A percentile compares a stretch with the other conserved stretches of the same genome.
These are phyloP conservation scores for Calonectria montana DNA, from an alignment of 2,329 filamentous ascomycete species.

Conservation along the genomic window DNA sequence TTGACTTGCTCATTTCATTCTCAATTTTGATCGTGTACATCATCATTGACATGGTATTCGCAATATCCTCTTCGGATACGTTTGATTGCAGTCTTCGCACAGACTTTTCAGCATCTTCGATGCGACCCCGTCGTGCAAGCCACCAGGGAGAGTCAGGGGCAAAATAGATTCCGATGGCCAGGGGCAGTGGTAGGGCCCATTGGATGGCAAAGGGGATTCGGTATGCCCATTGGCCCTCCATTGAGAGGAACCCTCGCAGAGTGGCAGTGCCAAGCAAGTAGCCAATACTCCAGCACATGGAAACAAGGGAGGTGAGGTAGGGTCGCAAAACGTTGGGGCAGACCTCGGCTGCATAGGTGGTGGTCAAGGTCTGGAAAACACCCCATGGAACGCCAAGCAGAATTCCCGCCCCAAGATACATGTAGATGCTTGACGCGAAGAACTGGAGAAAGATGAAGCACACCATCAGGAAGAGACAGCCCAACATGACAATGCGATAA, in stretches of 20 bases:
- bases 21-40: conserved; percentile 30
- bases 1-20: conserved; percentile 22
- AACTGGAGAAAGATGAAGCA: conserved; percentile 62
- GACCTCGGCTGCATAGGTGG: conserved; percentile 61
- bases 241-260: conserved; percentile 52
- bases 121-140: conserved; percentile 54
- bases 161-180: conserved; percentile 56
- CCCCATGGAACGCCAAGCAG: conserved; percentile 60
- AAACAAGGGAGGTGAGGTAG: conserved; percentile 60
- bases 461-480: conserved; percentile 51
- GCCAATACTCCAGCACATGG: conserved; percentile 62
- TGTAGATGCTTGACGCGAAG: conserved; percentile 54
- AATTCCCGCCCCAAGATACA: conserved; percentile 57
- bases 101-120: conserved; percentile 52
- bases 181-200: conserved; percentile 59
- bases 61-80: conserved; percentile 53
- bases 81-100: conserved; percentile 51
- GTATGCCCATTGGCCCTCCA: conserved; percentile 57
- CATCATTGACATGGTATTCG: conserved; percentile 57
- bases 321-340: conserved; percentile 56
- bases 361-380: conserved; percentile 58
- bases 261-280: conserved; percentile 57
- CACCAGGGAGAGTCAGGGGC: conserved; percentile 64
- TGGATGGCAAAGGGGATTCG: conserved; percentile 61
- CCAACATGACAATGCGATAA: conserved; percentile 58